Percentiles rank a stretch among this genome's conserved stretches.
phyloP scores from a whole-genome alignment of 345 rosid genomes.

The Gossypium mustelinum region DNA sequence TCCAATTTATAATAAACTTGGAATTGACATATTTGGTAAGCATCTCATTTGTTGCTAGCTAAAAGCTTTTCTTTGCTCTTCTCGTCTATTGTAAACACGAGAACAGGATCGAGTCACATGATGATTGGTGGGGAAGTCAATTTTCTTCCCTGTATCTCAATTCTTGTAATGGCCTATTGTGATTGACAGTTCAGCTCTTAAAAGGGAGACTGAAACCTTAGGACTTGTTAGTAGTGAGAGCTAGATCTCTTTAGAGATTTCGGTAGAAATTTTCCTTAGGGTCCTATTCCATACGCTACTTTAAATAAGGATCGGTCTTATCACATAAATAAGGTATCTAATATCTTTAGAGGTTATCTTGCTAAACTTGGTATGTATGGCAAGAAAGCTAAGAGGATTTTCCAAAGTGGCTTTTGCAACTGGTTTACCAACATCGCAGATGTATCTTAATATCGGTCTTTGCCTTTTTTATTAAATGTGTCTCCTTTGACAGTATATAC shows the following conservation, averaged over 20 bases:
- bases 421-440: background rate
- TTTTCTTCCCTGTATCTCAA: background rate
- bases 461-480: background rate
- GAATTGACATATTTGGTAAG: constrained; percentile 90
- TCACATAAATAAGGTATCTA: background rate
- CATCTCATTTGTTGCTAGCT: constrained; percentile 3
- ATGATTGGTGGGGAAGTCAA: background rate
- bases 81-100: background rate
- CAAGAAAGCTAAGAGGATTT: background rate
- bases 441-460: background rate
- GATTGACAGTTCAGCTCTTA: background rate
- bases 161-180: background rate
- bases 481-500: background rate
- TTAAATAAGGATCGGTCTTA: background rate
- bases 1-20: constrained; percentile 88
- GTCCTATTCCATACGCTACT: background rate
- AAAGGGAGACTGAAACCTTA: background rate
- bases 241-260: background rate
- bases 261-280: background rate
- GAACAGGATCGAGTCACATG: background rate
- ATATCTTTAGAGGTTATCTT: background rate
- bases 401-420: background rate
- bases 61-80: background rate
- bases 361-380: background rate
- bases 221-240: background rate